Percentiles rank a stretch among this genome's conserved stretches.
These are phyloP conservation scores for Aschersonia sp. DNA, from an alignment of 2,329 filamentous ascomycete species.

Conservation along the genomic window DNA sequence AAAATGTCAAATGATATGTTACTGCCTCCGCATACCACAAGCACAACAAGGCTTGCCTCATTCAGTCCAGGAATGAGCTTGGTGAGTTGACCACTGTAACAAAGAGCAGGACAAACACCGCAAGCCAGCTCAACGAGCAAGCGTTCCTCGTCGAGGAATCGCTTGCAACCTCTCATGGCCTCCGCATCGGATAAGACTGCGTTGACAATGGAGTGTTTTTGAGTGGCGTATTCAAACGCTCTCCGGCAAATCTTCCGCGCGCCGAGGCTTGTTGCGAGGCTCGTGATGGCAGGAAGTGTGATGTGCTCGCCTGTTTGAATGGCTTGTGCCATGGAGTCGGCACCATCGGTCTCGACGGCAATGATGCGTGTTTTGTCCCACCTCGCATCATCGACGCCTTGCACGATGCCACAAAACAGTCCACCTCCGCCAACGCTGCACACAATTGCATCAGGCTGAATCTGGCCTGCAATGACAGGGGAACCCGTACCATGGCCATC, in stretches of 20 bases:
- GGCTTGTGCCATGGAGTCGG: constrained; percentile 47
- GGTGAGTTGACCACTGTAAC: constrained; percentile 11
- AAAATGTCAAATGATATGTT: constrained; percentile 18
- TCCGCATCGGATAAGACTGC: constrained; percentile 13
- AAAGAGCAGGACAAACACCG: constrained; percentile 14
- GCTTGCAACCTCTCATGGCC: constrained; percentile 11
- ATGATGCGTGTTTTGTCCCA: constrained; percentile 32
- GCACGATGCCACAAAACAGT: constrained; percentile 58
- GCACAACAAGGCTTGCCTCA: constrained; percentile 12
- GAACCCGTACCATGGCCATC: background rate
- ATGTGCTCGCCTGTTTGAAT: constrained; percentile 38
- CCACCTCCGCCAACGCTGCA: constrained; percentile 73
- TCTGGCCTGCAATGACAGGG: background rate
- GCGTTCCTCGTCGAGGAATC: constrained; percentile 14
- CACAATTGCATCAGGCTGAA: constrained; percentile 46
- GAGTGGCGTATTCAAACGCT: constrained; percentile 17
- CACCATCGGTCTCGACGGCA: constrained; percentile 60
- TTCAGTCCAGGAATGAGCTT: constrained; percentile 10
- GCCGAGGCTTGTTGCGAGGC: constrained; percentile 56
- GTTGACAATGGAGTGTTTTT: constrained; percentile 10
- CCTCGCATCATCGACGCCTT: constrained; percentile 33
- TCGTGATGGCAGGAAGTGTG: constrained; percentile 55
- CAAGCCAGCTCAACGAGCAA: constrained; percentile 16
- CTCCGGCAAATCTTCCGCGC: constrained; percentile 47
- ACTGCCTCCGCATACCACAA: constrained; percentile 17